phyloP scores from a whole-genome alignment of 176 grass and related monocot genomes.

The Pontederia crassipes region DNA sequence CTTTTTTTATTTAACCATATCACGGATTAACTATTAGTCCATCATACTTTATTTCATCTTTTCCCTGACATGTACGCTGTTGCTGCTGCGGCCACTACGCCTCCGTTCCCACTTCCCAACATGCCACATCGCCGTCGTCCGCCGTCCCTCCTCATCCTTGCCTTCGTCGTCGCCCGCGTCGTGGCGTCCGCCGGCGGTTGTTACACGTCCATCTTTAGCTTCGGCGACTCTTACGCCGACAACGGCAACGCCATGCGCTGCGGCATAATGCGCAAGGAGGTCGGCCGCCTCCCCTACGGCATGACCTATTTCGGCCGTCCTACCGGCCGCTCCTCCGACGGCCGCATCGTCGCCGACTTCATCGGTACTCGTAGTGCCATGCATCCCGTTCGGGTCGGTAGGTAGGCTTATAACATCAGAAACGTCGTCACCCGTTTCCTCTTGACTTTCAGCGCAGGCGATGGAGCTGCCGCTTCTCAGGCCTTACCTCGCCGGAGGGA shows the following conservation, averaged over 20 bases:
- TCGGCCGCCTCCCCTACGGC: conserved; percentile 37
- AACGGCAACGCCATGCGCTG: conserved; percentile 34
- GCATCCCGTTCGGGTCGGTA: neutral
- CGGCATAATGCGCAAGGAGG: neutral
- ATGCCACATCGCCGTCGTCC: too few relatives aligned
- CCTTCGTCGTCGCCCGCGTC: too few relatives aligned
- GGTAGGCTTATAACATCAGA: too few relatives aligned
- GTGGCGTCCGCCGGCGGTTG: conserved; percentile 3
- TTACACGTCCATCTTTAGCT: conserved; percentile 49
- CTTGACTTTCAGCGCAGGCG: conserved; percentile 29
- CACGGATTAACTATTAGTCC: too few relatives aligned
- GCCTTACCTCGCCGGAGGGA: conserved; percentile 25
- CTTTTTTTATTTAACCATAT: too few relatives aligned
- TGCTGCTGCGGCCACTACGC: too few relatives aligned
- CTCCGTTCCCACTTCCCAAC: too few relatives aligned
- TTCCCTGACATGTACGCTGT: too few relatives aligned
- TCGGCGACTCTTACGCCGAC: conserved; percentile 63
- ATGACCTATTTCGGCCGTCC: conserved; percentile 42
- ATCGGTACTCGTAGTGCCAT: conserved; percentile 18
- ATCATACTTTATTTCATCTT: too few relatives aligned
- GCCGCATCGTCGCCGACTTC: conserved; percentile 51
- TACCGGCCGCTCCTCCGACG: conserved; percentile 33
- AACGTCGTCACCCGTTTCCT: too few relatives aligned
- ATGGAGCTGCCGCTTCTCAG: conserved; percentile 23
- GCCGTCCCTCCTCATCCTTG: too few relatives aligned